Conservation (phyloP, 2,329 filamentous ascomycete species). For the Aspergillus costaricaensis region DNA sequence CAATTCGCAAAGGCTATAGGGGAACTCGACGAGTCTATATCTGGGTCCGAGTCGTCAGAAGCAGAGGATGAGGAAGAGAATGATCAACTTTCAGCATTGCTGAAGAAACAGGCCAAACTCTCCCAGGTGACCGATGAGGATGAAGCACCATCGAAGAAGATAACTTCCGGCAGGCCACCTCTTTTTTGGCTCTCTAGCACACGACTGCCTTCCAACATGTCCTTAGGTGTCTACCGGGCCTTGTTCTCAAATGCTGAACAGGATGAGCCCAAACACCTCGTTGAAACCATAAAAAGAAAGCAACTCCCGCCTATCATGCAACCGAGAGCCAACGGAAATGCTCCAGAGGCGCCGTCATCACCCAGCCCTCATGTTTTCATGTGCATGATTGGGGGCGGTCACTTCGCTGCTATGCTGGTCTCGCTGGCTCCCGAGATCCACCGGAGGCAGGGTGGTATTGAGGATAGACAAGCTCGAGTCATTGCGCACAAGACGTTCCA, state of each 20-base stretch:
- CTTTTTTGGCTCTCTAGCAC: constrained; percentile 84
- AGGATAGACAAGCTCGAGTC: constrained; percentile 83
- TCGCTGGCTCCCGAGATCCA: constrained; percentile 78
- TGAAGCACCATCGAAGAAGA: constrained; percentile 50
- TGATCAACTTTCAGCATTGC: constrained; percentile 67
- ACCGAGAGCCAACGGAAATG: constrained; percentile 36
- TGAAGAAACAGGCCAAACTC: constrained; percentile 81
- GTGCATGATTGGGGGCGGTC: constrained; percentile 97
- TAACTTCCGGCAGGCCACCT: constrained; percentile 67
- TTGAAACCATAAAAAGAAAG: constrained; percentile 71
- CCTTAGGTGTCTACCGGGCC: constrained; percentile 81
- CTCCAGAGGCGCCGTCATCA: constrained; percentile 46
- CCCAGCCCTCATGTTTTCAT: constrained; percentile 84
- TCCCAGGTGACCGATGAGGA: constrained; percentile 54
- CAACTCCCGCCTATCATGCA: constrained; percentile 67
- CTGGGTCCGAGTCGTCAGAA: constrained; percentile 69
- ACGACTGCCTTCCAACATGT: constrained; percentile 72
- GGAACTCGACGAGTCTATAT: constrained; percentile 90
- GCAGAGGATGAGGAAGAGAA: constrained; percentile 64
- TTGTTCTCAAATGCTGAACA: constrained; percentile 75
- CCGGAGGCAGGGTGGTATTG: constrained; percentile 67
- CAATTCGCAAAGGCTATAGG: constrained; percentile 87
- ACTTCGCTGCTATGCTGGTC: constrained; percentile 96
- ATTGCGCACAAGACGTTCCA: constrained; percentile 98
- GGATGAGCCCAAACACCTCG: constrained; percentile 61